Evolutionary conservation across 2,329 filamentous ascomycete species (phyloP).

Genomic region (Fusarium denticulatum): DNA sequence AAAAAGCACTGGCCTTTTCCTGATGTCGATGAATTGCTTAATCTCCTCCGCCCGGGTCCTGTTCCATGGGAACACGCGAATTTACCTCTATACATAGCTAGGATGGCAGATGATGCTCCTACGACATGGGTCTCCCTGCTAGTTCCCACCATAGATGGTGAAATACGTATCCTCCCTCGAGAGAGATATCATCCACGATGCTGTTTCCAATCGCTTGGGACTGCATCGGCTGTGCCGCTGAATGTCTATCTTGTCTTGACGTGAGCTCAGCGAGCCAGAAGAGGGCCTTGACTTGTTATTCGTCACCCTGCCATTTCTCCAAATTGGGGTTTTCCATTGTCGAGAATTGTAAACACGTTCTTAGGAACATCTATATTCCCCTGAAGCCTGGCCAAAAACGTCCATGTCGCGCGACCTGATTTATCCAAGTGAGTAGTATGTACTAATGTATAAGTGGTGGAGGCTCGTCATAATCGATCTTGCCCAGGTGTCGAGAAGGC

Average conservation of each 20-base stretch:
- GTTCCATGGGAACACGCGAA: conserved; percentile 19
- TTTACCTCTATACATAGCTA: conserved; percentile 18
- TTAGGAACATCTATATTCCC: not conserved
- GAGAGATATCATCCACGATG: conserved; percentile 27
- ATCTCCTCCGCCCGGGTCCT: conserved; percentile 26
- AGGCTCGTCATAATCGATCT: conserved; percentile 8
- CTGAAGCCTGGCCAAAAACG: conserved; percentile 3
- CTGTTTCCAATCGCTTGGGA: conserved; percentile 41
- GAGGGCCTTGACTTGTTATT: not conserved
- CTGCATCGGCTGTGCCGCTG: conserved; percentile 27
- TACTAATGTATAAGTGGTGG: not conserved
- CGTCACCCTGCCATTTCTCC: not conserved
- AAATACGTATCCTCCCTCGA: conserved; percentile 21
- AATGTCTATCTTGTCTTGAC: conserved; percentile 3
- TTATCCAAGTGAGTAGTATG: conserved; percentile 2
- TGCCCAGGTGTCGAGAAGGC: not conserved
- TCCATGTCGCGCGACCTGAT: conserved; percentile 9
- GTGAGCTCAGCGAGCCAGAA: conserved; percentile 1
- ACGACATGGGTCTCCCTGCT: conserved; percentile 37
- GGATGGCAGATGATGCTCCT: conserved; percentile 30
- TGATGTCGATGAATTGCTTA: conserved; percentile 14
- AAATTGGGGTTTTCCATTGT: not conserved
- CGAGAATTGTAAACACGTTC: not conserved
- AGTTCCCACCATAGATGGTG: conserved; percentile 4
- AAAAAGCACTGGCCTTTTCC: conserved; percentile 18